Base-by-base conservation (phyloP, 495 filamentous ascomycete genomes). In the Lasiosphaeriaceae sp. region DNA sequence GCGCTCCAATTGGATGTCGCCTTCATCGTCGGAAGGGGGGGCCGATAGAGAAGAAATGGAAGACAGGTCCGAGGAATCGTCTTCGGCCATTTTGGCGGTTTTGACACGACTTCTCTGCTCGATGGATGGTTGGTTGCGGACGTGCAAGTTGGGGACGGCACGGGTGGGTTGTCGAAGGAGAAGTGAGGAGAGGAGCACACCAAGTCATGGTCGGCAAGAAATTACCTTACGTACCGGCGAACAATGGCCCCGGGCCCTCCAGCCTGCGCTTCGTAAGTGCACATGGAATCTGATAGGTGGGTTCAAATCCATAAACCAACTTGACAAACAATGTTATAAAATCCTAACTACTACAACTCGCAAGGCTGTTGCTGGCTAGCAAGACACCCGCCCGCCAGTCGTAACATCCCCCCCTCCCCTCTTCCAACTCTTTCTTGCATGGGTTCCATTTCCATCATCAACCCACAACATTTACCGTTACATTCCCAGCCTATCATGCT, bases 31-130 rank as follows among this genome's bases (percentile, higher is more conserved):
- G 19, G 77, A 78, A n/a, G 80, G 79, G 2, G 72, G 74, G 41
- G 74, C 75, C 39, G 80, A 83, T 24, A 82, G 64, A 5, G 78
- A 79, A 8, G 79, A 80, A 49, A 80, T 59, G 14, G 80, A 82
- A 9, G 80, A 83, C 35, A 82, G 72, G 23, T 81, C 79, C 14
- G 79, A 82, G 47, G 76, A 79, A 45, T 80, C 78, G 60, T 77
- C 74, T 56, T 81, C 79, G 37, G 77, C 77, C 74, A 79, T 79
- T 61, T 68, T 72, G 59, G 26, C 4, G 52, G 47, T 50, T 57
- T 49, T 44, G 43, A 23, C 41, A 14, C 31, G 53, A 8, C 34
- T 52, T 45, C 14, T 58, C 26, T 31, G 26, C 26, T 31, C 26
- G 9, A 31, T 31, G 26, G 20, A 24, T 56, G 48, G 57, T 65